These are phyloP conservation scores for Ascocoryne sarcoides DNA, from an alignment of 2,329 filamentous ascomycete genomes.

Conservation along the genomic window DNA sequence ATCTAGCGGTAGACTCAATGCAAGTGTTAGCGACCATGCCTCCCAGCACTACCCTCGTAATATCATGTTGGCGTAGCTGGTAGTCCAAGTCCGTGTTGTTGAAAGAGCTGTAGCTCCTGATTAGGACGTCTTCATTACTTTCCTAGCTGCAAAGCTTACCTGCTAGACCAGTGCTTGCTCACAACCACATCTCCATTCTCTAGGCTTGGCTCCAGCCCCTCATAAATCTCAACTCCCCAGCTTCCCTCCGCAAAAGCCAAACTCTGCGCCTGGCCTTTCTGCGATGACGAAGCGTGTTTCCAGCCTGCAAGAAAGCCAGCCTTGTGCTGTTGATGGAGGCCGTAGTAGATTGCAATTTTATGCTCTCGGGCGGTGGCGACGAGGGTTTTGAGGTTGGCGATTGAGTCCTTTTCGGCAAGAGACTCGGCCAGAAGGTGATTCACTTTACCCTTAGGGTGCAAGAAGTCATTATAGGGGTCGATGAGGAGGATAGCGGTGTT, in stretches of 20 bases:
- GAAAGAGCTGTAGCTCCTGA: constrained; percentile 20
- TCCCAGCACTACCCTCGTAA: constrained; percentile 27
- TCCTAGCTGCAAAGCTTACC: constrained; percentile 13
- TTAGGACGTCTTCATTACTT: constrained; percentile 1
- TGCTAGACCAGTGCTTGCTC: constrained; percentile 29
- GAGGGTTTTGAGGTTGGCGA: constrained; percentile 22
- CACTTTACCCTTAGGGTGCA: constrained; percentile 21
- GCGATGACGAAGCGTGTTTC: constrained; percentile 21
- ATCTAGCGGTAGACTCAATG: constrained; percentile 30
- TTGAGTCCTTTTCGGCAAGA: constrained; percentile 23
- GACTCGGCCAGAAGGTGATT: constrained; percentile 21
- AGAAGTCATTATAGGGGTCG: constrained; percentile 25
- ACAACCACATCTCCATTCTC: constrained; percentile 27
- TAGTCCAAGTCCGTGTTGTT: constrained; percentile 31
- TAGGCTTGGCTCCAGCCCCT: constrained; percentile 24
- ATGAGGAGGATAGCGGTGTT: constrained; percentile 21
- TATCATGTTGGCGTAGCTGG: constrained; percentile 28
- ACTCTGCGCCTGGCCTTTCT: constrained; percentile 13
- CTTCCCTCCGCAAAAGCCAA: constrained; percentile 24
- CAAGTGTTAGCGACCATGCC: constrained; percentile 29
- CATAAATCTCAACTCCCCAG: constrained; percentile 27
- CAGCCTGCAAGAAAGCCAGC: constrained; percentile 23
- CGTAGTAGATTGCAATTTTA: constrained; percentile 29
- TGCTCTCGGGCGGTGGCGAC: constrained; percentile 18
- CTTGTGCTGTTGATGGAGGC: constrained; percentile 27